These are phyloP conservation scores for Pseudogymnoascus sp. DNA, from an alignment of 2,329 filamentous ascomycete species.

Conservation along the genomic window DNA sequence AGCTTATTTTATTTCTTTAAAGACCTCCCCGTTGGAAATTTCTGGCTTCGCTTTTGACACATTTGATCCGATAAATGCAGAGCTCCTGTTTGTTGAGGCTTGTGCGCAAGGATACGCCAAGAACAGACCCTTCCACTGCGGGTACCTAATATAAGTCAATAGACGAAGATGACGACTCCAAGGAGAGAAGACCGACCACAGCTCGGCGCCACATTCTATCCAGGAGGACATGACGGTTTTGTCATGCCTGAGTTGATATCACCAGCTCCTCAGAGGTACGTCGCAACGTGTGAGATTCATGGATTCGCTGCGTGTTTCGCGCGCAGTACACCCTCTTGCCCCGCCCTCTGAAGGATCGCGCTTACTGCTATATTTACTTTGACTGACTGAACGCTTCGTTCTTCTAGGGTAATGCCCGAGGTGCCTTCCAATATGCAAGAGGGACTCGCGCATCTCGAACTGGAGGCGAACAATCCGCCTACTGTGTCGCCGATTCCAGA, in stretches of 20 bases:
- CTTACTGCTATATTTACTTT: constrained; percentile 11
- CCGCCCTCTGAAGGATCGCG: not conserved
- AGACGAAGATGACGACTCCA: constrained; percentile 7
- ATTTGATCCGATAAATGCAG: not conserved
- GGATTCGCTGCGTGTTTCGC: not conserved
- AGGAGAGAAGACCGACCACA: constrained; percentile 17
- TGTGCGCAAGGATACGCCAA: not conserved
- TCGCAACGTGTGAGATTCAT: constrained; percentile 1
- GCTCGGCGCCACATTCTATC: constrained; percentile 57
- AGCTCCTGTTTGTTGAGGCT: not conserved
- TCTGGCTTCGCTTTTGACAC: not conserved
- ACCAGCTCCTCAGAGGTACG: constrained; percentile 61
- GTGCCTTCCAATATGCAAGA: constrained; percentile 96
- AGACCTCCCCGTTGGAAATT: not conserved
- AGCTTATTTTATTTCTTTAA: not conserved
- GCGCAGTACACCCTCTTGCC: not conserved
- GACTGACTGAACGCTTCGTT: constrained; percentile 15
- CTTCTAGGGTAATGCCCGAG: constrained; percentile 77
- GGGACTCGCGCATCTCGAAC: constrained; percentile 82
- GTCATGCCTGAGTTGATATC: constrained; percentile 61
- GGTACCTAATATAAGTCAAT: constrained; percentile 4
- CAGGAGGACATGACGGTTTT: constrained; percentile 59
- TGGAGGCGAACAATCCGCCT: constrained; percentile 51
- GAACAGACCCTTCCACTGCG: not conserved
- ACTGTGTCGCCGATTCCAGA: constrained; percentile 20